Evolutionary conservation across 345 rosid species (phyloP).

Genomic region (Eucalyptus virginea): DNA sequence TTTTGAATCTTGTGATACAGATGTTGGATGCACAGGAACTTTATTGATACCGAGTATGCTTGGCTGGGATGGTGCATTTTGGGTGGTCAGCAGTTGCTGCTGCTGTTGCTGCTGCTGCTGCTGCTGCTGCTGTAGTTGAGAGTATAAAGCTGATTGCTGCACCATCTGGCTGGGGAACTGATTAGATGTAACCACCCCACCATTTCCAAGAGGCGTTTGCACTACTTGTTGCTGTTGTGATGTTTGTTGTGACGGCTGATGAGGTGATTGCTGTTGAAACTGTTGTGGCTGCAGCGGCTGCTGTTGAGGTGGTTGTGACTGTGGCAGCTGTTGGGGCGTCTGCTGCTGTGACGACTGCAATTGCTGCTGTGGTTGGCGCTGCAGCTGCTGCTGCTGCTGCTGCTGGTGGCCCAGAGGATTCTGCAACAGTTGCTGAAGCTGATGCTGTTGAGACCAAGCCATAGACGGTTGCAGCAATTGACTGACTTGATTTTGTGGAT

Average conservation of each 20-base stretch:
- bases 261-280: constrained; percentile 11
- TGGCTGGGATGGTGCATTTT: constrained; percentile 23
- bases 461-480: constrained; percentile 48
- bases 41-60: constrained; percentile 19
- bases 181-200: constrained; percentile 28
- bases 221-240: constrained; percentile 20
- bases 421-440: constrained; percentile 22
- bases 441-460: constrained; percentile 71
- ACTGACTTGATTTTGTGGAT: constrained; percentile 35
- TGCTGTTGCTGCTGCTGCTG: constrained; percentile 49
- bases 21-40: constrained; percentile 36
- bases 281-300: constrained; percentile 1
- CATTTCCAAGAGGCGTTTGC: constrained; percentile 29
- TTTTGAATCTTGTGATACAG: constrained; percentile 55
- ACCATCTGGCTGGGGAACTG: constrained; percentile 27
- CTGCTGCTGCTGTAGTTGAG: constrained; percentile 46
- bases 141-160: constrained; percentile 37
- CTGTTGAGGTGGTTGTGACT: not conserved
- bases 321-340: constrained; percentile 10
- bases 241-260: not conserved
- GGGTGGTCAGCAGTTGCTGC: constrained; percentile 36
- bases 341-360: constrained; percentile 23
- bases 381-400: constrained; percentile 21
- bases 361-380: constrained; percentile 10
- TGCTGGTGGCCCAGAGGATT: constrained; percentile 6